Evolutionary conservation across 768 basidiomycete genomes (phyloP).

Genomic region (Russula brevipes): DNA sequence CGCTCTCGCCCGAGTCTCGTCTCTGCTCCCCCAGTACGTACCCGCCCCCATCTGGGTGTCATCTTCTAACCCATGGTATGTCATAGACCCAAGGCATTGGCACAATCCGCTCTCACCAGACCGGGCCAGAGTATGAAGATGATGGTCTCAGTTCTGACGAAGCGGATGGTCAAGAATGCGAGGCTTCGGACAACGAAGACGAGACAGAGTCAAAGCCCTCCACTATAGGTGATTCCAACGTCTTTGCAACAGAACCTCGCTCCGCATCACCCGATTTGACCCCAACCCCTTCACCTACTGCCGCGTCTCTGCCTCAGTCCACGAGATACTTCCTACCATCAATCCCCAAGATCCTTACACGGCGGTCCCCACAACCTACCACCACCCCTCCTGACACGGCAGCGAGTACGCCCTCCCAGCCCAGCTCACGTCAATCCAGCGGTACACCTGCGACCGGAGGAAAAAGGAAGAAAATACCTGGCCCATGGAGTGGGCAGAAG

Average conservation of each 20-base stretch:
- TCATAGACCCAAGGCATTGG: slow-evolving; percentile 79
- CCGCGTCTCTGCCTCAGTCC: slow-evolving; percentile 29
- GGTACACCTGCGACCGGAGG: slow-evolving; percentile 26
- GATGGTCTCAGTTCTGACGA: slow-evolving; percentile 66
- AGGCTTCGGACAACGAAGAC: slow-evolving; percentile 36
- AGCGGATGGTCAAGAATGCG: slow-evolving; percentile 39
- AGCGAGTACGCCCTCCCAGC: not conserved
- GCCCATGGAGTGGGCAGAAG: slow-evolving; percentile 38
- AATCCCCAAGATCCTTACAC: slow-evolving; percentile 35
- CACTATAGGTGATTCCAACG: not conserved
- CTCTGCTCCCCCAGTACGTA: slow-evolving; percentile 65
- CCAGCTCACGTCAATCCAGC: slow-evolving; percentile 23
- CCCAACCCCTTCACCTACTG: slow-evolving; percentile 16
- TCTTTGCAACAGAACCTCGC: not conserved
- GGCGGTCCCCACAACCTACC: slow-evolving; percentile 32
- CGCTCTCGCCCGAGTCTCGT: slow-evolving; percentile 61
- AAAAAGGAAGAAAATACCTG: slow-evolving; percentile 38
- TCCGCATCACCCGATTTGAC: slow-evolving; percentile 11
- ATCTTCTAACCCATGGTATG: not conserved
- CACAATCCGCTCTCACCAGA: slow-evolving; percentile 63
- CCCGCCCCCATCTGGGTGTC: not conserved
- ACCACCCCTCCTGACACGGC: slow-evolving; percentile 32
- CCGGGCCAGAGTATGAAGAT: slow-evolving; percentile 57
- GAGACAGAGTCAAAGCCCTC: slow-evolving; percentile 27
- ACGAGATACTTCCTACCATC: slow-evolving; percentile 30